Evolutionary conservation across 768 basidiomycete genomes (phyloP).

Genomic region (Cyclocybe aegerita): DNA sequence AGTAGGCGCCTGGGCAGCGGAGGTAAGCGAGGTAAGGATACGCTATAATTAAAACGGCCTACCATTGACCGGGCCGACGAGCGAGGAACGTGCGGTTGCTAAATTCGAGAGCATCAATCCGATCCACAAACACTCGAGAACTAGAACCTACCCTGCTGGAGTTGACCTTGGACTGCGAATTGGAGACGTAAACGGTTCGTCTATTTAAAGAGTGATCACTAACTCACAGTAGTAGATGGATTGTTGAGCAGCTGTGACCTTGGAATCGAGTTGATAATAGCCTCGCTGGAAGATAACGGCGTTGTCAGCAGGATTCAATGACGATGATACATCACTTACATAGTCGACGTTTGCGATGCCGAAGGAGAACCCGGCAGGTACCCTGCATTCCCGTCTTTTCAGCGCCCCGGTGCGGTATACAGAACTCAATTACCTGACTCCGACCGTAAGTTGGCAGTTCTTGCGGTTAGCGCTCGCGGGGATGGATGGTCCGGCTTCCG

Average conservation of each 20-base stretch:
- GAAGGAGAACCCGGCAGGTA: constrained; percentile 23
- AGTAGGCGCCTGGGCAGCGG: constrained; percentile 13
- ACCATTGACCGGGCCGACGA: constrained; percentile 19
- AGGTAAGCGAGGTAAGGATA: neutral
- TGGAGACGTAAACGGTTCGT: neutral
- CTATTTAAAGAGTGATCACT: neutral
- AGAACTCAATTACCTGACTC: constrained; percentile 18
- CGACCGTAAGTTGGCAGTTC: constrained; percentile 23
- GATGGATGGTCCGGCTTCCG: constrained; percentile 23
- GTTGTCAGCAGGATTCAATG: neutral
- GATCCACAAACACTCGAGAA: neutral
- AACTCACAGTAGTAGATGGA: constrained; percentile 24
- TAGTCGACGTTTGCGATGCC: constrained; percentile 24
- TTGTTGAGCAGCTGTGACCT: constrained; percentile 22
- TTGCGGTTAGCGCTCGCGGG: constrained; percentile 21
- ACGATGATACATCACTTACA: constrained; percentile 5
- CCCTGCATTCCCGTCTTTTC: no score
- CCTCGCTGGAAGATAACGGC: constrained; percentile 13
- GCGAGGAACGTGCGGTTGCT: constrained; percentile 23
- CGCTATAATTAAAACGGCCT: neutral
- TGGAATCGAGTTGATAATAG: constrained; percentile 24
- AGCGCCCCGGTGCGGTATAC: no score
- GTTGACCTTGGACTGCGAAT: constrained; percentile 21
- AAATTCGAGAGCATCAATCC: neutral
- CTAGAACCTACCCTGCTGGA: constrained; percentile 16